Conservation (phyloP, 805 yeast genomes). For the Clavispora fructus region DNA sequence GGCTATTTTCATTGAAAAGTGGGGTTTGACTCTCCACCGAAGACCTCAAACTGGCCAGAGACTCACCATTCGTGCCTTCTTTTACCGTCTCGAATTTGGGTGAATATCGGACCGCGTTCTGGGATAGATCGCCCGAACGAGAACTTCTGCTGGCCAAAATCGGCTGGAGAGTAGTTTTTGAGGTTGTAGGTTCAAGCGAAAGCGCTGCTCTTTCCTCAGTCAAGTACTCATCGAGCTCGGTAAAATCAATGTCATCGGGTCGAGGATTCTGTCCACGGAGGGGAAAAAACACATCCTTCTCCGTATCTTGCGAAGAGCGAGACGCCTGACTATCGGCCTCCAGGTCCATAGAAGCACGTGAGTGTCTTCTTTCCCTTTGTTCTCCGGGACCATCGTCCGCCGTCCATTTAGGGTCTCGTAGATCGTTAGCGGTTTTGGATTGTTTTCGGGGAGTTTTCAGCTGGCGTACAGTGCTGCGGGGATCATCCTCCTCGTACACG, state of each 20-base stretch:
- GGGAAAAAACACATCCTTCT: constrained; percentile 2
- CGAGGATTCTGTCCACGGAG: neutral
- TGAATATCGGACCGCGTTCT: neutral
- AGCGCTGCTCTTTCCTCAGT: neutral
- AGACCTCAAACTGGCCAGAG: neutral
- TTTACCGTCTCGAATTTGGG: neutral
- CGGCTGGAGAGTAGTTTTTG: neutral
- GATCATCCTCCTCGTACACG: neutral
- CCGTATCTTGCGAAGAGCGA: neutral
- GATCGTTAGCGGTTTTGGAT: neutral
- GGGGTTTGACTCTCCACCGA: neutral
- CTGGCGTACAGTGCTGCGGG: neutral
- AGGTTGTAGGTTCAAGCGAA: neutral
- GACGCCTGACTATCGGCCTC: neutral
- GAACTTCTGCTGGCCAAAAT: neutral
- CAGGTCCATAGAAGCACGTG: neutral
- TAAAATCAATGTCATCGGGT: constrained; percentile 1
- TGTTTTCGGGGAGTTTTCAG: neutral
- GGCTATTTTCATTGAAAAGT: too few species aligned
- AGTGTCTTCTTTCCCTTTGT: neutral
- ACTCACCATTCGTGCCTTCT: neutral
- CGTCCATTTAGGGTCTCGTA: neutral
- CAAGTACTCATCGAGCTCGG: neutral
- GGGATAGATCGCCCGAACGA: neutral
- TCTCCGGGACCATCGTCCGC: neutral